Conservation (phyloP, 2,329 filamentous ascomycete species). For the Blumeriella jaapii region DNA sequence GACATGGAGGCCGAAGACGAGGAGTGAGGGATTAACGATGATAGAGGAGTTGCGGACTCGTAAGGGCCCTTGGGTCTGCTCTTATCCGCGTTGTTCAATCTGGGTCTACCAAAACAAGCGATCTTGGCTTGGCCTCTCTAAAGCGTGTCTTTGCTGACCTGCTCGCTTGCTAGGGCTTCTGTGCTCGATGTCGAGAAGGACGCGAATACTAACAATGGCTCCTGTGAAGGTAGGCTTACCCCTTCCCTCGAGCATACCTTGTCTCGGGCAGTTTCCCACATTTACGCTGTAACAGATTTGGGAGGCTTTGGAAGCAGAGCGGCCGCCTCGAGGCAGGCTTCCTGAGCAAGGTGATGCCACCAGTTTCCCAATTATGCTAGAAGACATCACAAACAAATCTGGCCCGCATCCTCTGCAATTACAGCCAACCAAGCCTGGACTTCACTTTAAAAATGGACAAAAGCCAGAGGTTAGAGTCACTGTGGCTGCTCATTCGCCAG, state of each 20-base stretch:
- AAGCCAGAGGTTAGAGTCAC: slow-evolving; percentile 4
- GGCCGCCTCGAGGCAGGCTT: slow-evolving; percentile 4
- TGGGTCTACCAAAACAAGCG: too few species aligned
- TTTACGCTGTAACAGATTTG: neutral
- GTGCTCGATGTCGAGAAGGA: slow-evolving; percentile 18
- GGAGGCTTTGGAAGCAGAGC: slow-evolving; percentile 13
- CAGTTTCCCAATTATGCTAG: too few species aligned
- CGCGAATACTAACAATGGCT: slow-evolving; percentile 16
- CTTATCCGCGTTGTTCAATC: too few species aligned
- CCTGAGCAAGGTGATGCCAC: too few species aligned
- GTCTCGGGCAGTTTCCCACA: too few species aligned
- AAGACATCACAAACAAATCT: too few species aligned
- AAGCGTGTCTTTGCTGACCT: too few species aligned
- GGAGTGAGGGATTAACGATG: slow-evolving; percentile 18
- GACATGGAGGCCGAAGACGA: slow-evolving; percentile 10
- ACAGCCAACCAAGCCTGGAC: neutral
- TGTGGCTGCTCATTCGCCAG: slow-evolving; percentile 4
- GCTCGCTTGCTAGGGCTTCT: slow-evolving; percentile 17
- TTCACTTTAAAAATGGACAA: slow-evolving; percentile 2
- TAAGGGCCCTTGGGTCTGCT: too few species aligned
- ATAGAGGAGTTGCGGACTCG: slow-evolving; percentile 18
- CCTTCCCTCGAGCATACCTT: too few species aligned
- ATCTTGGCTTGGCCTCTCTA: too few species aligned
- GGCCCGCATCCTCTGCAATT: neutral
- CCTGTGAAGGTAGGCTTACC: slow-evolving; percentile 3